Conservation (phyloP, 768 basidiomycete genomes). For the Lyophyllum atratum region DNA sequence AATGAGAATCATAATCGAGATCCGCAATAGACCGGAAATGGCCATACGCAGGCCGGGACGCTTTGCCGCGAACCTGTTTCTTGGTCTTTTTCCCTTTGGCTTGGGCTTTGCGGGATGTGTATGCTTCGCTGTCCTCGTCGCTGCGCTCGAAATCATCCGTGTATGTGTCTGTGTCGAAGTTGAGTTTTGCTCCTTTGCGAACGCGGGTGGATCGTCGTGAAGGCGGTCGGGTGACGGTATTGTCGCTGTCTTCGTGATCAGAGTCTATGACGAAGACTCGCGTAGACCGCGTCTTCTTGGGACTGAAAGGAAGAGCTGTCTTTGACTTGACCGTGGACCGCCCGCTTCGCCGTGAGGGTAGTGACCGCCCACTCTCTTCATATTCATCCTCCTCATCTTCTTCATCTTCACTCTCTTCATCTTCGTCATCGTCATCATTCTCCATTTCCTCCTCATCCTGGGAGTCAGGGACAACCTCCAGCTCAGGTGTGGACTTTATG, state of each 20-base stretch:
- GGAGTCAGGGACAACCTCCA: constrained; percentile 31
- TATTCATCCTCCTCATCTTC: constrained; percentile 27
- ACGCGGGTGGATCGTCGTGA: constrained; percentile 53
- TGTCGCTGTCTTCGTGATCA: constrained; percentile 31
- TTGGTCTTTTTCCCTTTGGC: constrained; percentile 20
- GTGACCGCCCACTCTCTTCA: constrained; percentile 18
- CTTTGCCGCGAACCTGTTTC: constrained; percentile 24
- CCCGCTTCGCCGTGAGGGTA: constrained; percentile 21
- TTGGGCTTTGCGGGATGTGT: background rate
- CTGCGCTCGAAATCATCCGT: constrained; percentile 31
- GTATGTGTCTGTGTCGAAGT: constrained; percentile 29
- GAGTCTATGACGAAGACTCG: constrained; percentile 36
- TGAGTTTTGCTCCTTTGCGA: constrained; percentile 38
- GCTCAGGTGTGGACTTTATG: constrained; percentile 22
- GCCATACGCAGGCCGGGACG: constrained; percentile 43
- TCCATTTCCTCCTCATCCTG: constrained; percentile 34
- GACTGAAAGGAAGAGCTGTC: constrained; percentile 62
- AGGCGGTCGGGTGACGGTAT: constrained; percentile 26
- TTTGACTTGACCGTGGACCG: constrained; percentile 21
- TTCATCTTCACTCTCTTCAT: constrained; percentile 26
- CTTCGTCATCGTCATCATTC: constrained; percentile 16
- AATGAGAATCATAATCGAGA: constrained; percentile 46
- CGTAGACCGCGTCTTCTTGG: constrained; percentile 55
- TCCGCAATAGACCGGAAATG: constrained; percentile 42
- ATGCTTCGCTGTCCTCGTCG: constrained; percentile 31